Conservation (phyloP, 2,329 filamentous ascomycete species). For the Claviceps sp. region DNA sequence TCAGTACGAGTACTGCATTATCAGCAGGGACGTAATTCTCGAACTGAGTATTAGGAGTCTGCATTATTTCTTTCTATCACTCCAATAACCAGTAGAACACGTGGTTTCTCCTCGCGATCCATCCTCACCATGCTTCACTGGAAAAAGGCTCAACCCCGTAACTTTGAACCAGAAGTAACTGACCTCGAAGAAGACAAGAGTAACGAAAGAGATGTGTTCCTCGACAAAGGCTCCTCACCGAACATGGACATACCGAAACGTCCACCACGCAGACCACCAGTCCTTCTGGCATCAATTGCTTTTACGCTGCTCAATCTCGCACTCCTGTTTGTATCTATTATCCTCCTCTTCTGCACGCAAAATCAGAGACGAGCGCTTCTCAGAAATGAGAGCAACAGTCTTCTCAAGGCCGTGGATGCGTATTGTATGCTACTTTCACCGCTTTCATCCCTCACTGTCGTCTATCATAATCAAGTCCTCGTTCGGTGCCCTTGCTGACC, state of each 20-base stretch:
- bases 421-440: neutral
- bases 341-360: neutral
- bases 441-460: neutral
- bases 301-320: neutral
- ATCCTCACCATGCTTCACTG: no score
- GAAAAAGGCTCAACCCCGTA: no score
- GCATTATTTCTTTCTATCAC: no score
- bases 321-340: neutral
- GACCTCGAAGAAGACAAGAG: no score
- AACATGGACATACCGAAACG: neutral
- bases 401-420: neutral
- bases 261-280: neutral
- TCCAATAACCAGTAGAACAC: no score
- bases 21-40: no score
- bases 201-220: neutral
- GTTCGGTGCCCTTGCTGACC: no score
- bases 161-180: no score
- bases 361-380: neutral
- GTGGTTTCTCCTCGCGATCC: no score
- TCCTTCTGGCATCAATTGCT: neutral
- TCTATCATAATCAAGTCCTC: no score
- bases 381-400: neutral
- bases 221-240: neutral
- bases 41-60: no score
- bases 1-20: no score